Evolutionary conservation across 768 basidiomycete genomes (phyloP).

Genomic region (Cyclocybe cylindracea): DNA sequence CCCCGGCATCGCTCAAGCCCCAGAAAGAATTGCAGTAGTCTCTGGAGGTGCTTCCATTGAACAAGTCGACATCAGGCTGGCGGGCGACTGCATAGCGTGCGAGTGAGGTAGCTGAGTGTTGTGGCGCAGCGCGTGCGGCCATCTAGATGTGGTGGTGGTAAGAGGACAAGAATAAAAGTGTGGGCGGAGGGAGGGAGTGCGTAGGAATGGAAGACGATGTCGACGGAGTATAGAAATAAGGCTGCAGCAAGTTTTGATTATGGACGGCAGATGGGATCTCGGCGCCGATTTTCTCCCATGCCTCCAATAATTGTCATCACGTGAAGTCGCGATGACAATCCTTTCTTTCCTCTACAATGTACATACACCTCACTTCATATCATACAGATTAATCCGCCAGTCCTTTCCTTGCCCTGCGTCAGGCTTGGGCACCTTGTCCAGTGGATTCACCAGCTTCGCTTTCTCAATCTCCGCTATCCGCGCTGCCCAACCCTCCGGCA

Average conservation of each 20-base stretch:
- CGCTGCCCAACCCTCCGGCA: slow-evolving; percentile 46
- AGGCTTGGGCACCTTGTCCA: slow-evolving; percentile 56
- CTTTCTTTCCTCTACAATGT: background rate
- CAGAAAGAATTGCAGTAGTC: slow-evolving; percentile 99
- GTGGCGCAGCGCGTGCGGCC: slow-evolving; percentile 60
- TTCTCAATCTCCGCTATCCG: slow-evolving; percentile 58
- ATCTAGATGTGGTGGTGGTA: slow-evolving; percentile 31
- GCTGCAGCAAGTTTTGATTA: slow-evolving; percentile 4
- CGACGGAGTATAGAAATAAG: slow-evolving; percentile 6
- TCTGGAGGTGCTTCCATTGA: slow-evolving; percentile 34
- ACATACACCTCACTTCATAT: slow-evolving; percentile 18
- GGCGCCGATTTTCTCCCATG: slow-evolving; percentile 1
- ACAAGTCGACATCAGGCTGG: slow-evolving; percentile 48
- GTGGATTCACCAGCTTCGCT: slow-evolving; percentile 45
- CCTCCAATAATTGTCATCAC: slow-evolving; percentile 9
- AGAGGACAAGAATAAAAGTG: slow-evolving; percentile 1
- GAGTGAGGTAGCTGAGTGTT: slow-evolving; percentile 68
- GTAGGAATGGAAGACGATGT: slow-evolving; percentile 3
- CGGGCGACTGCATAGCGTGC: slow-evolving; percentile 58
- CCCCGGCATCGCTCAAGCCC: slow-evolving; percentile 83
- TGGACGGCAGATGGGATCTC: slow-evolving; percentile 1
- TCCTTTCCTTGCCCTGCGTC: slow-evolving; percentile 36
- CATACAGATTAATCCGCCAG: slow-evolving; percentile 48
- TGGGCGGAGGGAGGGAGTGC: slow-evolving; percentile 10
- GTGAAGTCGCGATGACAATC: slow-evolving; percentile 20